Percentiles rank a stretch among this genome's conserved stretches.
Conservation (phyloP, 768 basidiomycete genomes). For the Serendipita sp. region DNA sequence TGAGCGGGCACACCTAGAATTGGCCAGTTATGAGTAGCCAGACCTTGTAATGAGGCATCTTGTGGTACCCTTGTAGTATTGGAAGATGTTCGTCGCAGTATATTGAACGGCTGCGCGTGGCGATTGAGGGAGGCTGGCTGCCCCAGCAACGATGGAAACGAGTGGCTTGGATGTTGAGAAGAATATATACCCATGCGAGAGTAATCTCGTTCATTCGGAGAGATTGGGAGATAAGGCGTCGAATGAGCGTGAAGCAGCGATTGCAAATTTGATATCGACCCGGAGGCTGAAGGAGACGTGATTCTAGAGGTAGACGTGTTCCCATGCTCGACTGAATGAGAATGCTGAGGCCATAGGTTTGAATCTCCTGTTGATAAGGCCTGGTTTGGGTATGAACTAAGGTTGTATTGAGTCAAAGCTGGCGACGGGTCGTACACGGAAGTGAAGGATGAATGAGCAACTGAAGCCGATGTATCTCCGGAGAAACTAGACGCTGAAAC, state of each 20-base stretch:
- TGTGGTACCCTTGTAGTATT: neutral
- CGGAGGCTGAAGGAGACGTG: no score
- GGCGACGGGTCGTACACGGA: neutral
- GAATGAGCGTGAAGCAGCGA: no score
- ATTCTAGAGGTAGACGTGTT: no score
- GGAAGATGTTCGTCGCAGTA: neutral
- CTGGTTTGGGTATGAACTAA: neutral
- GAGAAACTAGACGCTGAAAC: neutral
- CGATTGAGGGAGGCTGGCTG: neutral
- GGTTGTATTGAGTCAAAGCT: neutral
- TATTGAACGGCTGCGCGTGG: neutral
- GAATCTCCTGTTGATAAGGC: no score
- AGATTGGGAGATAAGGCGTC: no score
- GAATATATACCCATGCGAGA: neutral
- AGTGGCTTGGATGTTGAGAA: neutral
- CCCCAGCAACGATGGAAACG: neutral
- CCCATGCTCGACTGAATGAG: no score
- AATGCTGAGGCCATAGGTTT: no score
- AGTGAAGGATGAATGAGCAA: neutral
- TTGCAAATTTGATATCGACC: no score
- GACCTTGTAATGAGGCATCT: no score
- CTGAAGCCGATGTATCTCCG: neutral
- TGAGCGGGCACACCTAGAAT: no score
- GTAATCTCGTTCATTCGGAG: no score
- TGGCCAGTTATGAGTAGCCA: no score